Evolutionary conservation across 371 early-diverging fungal species (phyloP), one percentile per base, ranked within the genome.

Genomic region (Circinella umbellata): DNA sequence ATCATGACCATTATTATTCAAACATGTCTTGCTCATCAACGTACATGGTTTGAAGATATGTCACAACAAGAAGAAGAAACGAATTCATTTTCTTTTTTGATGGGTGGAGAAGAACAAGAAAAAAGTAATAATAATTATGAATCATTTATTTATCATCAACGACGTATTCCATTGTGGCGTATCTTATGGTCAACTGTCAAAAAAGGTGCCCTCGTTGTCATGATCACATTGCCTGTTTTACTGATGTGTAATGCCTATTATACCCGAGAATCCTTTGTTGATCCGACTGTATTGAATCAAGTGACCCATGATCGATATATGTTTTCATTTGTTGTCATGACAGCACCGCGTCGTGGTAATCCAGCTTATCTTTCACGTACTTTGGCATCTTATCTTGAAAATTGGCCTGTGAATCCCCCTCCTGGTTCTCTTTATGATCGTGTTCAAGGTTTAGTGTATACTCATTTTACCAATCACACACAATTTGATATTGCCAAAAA

Each of bases 241-340:
- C 64, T 87, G 54, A 69, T 84, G 0, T 81, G 75, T 42, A 80
- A 87, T 37, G 57, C 80, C 7, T 79, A 74, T 69, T 60, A 70
- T 49, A 83, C 76, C 27, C 80, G 74, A 36, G 82, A 84, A 46
- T 67, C 57, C 8, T 70, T 66, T 47, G 82, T 86, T 4, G 79
- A 82, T 42, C 62, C 79, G 0, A 69, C 72, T 8, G 69, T 72
- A 34, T 63, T 84, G 38, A 79, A 83, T 69, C 73, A 71, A 14
- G 59, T 78, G 37, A 75, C 77, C 0, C 71, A 81, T 36, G 85
- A 84, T 37, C 75, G 72, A 1, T 86, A 83, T 51, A 70, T 89
- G 68, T 79, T 89, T 61, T 81, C 88, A 0, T 76, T 89, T 69
- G 73, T 88, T 4, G 76, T 88, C 63, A 87, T 89, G 87, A 88